phyloP scores from a whole-genome alignment of 106 monocot species.

The Narthecium ossifragum region DNA sequence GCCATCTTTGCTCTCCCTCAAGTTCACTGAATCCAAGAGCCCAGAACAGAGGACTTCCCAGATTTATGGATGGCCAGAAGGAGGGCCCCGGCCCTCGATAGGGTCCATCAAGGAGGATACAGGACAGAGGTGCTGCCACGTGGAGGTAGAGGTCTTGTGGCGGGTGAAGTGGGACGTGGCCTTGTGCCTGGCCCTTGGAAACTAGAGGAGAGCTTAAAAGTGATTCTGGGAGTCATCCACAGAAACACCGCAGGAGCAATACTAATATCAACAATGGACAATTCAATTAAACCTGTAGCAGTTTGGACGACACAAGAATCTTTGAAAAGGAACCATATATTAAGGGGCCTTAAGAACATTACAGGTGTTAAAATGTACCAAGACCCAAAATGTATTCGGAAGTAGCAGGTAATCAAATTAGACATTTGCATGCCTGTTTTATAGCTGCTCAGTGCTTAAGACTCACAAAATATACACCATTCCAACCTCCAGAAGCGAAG shows the following conservation, averaged over 20 bases:
- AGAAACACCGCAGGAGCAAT: too few species aligned
- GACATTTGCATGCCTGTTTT: too few species aligned
- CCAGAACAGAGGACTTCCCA: background rate
- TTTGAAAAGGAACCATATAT: too few species aligned
- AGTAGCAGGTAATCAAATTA: too few species aligned
- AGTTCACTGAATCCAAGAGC: background rate
- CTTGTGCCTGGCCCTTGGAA: conserved; percentile 4
- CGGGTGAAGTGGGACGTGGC: conserved; percentile 18
- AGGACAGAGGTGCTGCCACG: background rate
- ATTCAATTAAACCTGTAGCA: background rate
- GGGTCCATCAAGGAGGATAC: background rate
- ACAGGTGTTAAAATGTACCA: too few species aligned
- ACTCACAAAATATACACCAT: conserved; percentile 51
- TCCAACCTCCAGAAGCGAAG: conserved; percentile 60
- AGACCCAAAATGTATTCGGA: too few species aligned
- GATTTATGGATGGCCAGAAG: background rate
- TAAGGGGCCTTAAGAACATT: too few species aligned
- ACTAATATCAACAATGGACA: too few species aligned
- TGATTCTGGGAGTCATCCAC: too few species aligned
- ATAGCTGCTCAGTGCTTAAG: too few species aligned
- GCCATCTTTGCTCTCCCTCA: conserved; percentile 10
- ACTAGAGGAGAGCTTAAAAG: too few species aligned
- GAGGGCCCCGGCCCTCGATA: background rate
- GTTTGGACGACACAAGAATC: too few species aligned
- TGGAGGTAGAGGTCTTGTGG: conserved; percentile 9